These are phyloP conservation scores for Fraxinus cuspidata DNA, from an alignment of 257 asterid genomes.

Conservation along the genomic window DNA sequence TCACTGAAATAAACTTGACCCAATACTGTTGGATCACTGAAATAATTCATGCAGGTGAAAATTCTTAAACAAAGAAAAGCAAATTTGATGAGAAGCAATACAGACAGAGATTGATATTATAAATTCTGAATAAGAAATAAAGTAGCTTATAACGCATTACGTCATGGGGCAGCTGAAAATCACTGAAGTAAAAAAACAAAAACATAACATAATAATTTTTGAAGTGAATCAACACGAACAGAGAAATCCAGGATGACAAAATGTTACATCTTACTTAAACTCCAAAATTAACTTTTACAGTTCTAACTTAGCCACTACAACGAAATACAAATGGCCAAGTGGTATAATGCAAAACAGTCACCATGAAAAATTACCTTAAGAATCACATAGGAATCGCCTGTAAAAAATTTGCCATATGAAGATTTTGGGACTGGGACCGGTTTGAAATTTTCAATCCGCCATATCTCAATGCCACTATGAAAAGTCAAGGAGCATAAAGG, in stretches of 20 bases:
- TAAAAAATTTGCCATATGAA: conserved; percentile 75
- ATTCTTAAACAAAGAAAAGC: neutral
- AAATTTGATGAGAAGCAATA: neutral
- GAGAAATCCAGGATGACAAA: conserved; percentile 9
- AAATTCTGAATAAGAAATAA: neutral
- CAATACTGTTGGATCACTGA: conserved; percentile 4
- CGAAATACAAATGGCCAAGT: conserved; percentile 7
- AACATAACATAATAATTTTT: neutral
- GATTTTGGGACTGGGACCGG: conserved; percentile 73
- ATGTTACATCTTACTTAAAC: neutral
- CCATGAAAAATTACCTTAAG: conserved; percentile 58
- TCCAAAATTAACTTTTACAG: neutral
- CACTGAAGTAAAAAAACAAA: neutral
- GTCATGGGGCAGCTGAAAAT: conserved; percentile 14
- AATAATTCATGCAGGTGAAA: neutral
- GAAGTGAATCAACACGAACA: conserved; percentile 15
- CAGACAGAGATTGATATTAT: neutral
- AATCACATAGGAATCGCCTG: conserved; percentile 83
- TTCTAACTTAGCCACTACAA: neutral
- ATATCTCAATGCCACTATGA: conserved; percentile 81
- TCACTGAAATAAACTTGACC: conserved; percentile 9
- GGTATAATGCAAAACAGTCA: conserved; percentile 9
- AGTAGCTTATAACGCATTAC: neutral
- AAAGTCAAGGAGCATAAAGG: conserved; percentile 56
- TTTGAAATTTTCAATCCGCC: conserved; percentile 84